A percentile compares a stretch with the other conserved stretches of the same genome.
phyloP scores from a whole-genome alignment of 108 stramenopile species.

The Poteriospumella lacustris region DNA sequence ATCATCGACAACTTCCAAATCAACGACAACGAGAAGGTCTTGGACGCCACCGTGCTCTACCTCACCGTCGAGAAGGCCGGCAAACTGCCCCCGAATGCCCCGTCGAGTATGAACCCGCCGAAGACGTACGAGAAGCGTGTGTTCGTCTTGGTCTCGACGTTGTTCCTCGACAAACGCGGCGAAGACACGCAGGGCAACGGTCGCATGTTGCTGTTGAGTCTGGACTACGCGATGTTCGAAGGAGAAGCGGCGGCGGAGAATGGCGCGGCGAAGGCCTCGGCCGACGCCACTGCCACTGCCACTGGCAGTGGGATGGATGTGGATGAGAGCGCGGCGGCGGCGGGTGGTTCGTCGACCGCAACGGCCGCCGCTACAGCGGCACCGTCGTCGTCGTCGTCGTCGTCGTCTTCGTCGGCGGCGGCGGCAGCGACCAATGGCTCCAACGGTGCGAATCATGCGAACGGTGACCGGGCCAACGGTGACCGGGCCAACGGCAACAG shows the following conservation, averaged over 20 bases:
- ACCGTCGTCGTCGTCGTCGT: too few species aligned
- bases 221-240: constrained; percentile 23
- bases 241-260: neutral
- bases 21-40: neutral
- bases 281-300: neutral
- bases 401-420: neutral
- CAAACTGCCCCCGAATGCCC: neutral
- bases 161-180: neutral
- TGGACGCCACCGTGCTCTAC: constrained; percentile 1
- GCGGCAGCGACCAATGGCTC: neutral
- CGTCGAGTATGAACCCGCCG: neutral
- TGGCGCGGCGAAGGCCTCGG: neutral
- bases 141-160: constrained; percentile 16
- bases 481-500: too few species aligned
- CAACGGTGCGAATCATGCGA: too few species aligned
- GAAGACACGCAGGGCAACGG: constrained; percentile 23
- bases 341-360: too few species aligned
- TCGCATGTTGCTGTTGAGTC: constrained; percentile 2
- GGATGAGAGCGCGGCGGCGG: neutral
- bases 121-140: neutral
- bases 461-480: too few species aligned
- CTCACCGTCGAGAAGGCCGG: constrained; percentile 17
- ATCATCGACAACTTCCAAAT: neutral
- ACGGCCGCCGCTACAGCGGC: too few species aligned
- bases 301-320: neutral